A percentile compares a stretch with the other conserved stretches of the same genome.
These are phyloP conservation scores for Malus fusca DNA, from an alignment of 306 rosid species.

Conservation along the genomic window DNA sequence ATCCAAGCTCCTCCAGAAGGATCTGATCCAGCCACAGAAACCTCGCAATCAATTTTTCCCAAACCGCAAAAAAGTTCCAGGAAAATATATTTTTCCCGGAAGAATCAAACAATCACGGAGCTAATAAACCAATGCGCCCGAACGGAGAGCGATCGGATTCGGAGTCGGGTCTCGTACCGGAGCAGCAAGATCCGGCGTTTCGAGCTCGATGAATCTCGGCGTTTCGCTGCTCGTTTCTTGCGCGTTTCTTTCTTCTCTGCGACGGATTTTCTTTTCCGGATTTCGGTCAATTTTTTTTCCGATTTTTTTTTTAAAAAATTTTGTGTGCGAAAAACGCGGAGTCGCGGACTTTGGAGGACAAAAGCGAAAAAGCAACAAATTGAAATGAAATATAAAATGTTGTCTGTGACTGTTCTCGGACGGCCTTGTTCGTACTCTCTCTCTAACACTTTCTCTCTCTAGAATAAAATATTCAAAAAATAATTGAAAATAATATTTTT, in stretches of 20 bases:
- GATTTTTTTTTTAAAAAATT: neutral
- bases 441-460: neutral
- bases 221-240: conserved; percentile 13
- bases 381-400: conserved; percentile 3
- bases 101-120: conserved; percentile 16
- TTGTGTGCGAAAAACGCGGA: conserved; percentile 23
- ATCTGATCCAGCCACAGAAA: conserved; percentile 24
- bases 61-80: conserved; percentile 1
- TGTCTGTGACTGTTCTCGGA: conserved; percentile 24
- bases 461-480: neutral
- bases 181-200: conserved; percentile 47
- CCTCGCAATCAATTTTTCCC: neutral
- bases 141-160: conserved; percentile 30
- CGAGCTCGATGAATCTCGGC: conserved; percentile 12
- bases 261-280: neutral
- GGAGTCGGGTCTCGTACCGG: conserved; percentile 19
- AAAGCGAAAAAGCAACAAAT: neutral
- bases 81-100: neutral
- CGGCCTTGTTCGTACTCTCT: conserved; percentile 39
- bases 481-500: neutral
- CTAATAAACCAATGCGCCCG: conserved; percentile 25
- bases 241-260: neutral
- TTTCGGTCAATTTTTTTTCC: neutral
- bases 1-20: conserved; percentile 49
- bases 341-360: conserved; percentile 27